Conservation (phyloP, 257 asterid genomes). For the Ocimum tenuiflorum region DNA sequence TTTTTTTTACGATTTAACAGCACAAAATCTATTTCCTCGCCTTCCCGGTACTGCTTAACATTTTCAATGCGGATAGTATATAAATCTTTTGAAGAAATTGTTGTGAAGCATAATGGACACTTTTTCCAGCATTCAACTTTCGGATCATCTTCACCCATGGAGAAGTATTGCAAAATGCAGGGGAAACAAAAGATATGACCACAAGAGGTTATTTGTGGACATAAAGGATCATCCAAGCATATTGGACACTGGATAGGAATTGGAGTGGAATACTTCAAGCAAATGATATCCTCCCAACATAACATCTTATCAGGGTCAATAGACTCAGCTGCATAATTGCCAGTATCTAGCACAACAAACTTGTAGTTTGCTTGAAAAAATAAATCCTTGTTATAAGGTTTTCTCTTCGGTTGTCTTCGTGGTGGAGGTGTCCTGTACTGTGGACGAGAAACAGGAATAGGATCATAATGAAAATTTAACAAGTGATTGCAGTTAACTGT, state of each 20-base stretch:
- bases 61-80: constrained; percentile 58
- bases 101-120: constrained; percentile 84
- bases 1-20: constrained; percentile 71
- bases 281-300: constrained; percentile 82
- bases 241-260: constrained; percentile 79
- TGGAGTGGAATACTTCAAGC: constrained; percentile 73
- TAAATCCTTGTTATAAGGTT: constrained; percentile 85
- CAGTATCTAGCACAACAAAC: constrained; percentile 79
- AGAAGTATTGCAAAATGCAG: constrained; percentile 72
- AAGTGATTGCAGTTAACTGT: constrained; percentile 75
- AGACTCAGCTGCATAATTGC: constrained; percentile 47
- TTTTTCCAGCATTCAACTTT: constrained; percentile 62
- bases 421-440: constrained; percentile 56
- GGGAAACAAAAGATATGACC: constrained; percentile 98
- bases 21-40: constrained; percentile 58
- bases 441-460: constrained; percentile 60
- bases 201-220: constrained; percentile 93
- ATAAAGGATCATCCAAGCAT: constrained; percentile 79
- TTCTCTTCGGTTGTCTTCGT: constrained; percentile 54
- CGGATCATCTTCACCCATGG: constrained; percentile 44
- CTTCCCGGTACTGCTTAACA: constrained; percentile 55
- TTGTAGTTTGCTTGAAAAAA: constrained; percentile 94
- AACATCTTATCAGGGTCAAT: constrained; percentile 88
- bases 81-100: constrained; percentile 80
- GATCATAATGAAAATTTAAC: constrained; percentile 81